These are phyloP conservation scores for Daldinia grandis DNA, from an alignment of 495 filamentous ascomycete genomes.

Conservation along the genomic window DNA sequence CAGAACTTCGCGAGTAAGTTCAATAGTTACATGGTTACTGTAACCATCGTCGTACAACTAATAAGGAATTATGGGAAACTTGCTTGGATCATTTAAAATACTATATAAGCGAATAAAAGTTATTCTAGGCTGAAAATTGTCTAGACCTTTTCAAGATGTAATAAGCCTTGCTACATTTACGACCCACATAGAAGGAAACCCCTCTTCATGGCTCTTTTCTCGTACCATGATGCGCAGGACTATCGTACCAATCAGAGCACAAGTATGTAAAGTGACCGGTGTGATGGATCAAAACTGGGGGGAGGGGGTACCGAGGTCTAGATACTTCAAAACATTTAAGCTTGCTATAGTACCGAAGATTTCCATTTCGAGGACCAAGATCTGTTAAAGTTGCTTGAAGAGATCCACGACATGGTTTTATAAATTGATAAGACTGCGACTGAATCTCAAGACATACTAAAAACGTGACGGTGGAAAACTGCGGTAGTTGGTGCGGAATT, in stretches of 20 bases:
- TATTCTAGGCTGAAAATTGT: conserved; percentile 32
- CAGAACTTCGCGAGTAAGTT: not conserved
- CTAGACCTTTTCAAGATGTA: conserved; percentile 31
- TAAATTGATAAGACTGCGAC: conserved; percentile 1
- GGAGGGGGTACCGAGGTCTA: conserved; percentile 28
- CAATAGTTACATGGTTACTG: not conserved
- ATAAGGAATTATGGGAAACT: conserved; percentile 1
- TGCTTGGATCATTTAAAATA: conserved; percentile 10
- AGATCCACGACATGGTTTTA: conserved; percentile 12
- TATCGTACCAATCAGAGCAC: conserved; percentile 42
- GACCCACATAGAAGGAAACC: conserved; percentile 29
- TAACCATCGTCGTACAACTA: not conserved
- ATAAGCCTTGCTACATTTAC: conserved; percentile 11
- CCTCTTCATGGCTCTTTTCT: conserved; percentile 15
- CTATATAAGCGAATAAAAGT: conserved; percentile 16
- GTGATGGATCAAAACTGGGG: conserved; percentile 34
- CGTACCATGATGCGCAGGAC: conserved; percentile 33
- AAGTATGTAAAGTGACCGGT: conserved; percentile 38
- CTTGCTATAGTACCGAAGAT: conserved; percentile 13
- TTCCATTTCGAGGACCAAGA: conserved; percentile 13
- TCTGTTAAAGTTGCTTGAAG: not conserved
- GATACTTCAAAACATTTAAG: conserved; percentile 12
- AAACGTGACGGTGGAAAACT: not conserved
- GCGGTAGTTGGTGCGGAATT: no score
- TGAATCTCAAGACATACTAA: not conserved